These are phyloP conservation scores for Diaporthe destruens DNA, from an alignment of 2,329 filamentous ascomycete genomes.

Conservation along the genomic window DNA sequence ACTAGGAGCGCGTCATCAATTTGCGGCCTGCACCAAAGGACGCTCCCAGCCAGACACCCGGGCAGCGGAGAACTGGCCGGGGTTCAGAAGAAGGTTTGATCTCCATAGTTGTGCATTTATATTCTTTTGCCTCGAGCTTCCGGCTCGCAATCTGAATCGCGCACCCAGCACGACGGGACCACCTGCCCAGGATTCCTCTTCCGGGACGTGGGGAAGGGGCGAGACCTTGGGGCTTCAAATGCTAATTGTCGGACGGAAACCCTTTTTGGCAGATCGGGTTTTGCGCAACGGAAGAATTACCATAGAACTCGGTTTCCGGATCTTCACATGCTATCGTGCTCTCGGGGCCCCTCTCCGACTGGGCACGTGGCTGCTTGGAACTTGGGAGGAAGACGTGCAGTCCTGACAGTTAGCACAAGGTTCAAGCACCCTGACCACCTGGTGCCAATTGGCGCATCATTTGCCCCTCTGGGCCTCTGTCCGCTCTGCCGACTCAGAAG, in stretches of 20 bases:
- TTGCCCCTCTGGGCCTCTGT: constrained; percentile 21
- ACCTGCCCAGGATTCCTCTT: not conserved
- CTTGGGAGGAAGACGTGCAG: not conserved
- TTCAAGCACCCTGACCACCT: not conserved
- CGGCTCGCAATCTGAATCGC: constrained; percentile 6
- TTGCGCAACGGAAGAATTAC: not conserved
- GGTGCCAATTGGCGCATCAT: not conserved
- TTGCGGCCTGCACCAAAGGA: not conserved
- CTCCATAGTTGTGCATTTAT: not conserved
- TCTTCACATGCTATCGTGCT: not conserved
- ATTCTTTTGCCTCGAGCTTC: not conserved
- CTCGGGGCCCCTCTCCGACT: not conserved
- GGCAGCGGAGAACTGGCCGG: constrained; percentile 15
- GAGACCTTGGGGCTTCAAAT: not conserved
- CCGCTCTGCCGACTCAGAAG: constrained; percentile 18
- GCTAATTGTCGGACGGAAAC: not conserved
- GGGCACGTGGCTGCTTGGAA: not conserved
- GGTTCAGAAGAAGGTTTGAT: constrained; percentile 24
- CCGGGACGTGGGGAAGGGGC: constrained; percentile 1
- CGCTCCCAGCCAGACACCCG: not conserved
- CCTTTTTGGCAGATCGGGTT: not conserved
- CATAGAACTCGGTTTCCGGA: constrained; percentile 12
- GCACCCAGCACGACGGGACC: constrained; percentile 18
- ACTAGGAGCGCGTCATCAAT: constrained; percentile 26
- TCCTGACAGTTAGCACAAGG: constrained; percentile 20